phyloP scores from a whole-genome alignment of 1,139 yeast species.

The Hansenula sp. region DNA sequence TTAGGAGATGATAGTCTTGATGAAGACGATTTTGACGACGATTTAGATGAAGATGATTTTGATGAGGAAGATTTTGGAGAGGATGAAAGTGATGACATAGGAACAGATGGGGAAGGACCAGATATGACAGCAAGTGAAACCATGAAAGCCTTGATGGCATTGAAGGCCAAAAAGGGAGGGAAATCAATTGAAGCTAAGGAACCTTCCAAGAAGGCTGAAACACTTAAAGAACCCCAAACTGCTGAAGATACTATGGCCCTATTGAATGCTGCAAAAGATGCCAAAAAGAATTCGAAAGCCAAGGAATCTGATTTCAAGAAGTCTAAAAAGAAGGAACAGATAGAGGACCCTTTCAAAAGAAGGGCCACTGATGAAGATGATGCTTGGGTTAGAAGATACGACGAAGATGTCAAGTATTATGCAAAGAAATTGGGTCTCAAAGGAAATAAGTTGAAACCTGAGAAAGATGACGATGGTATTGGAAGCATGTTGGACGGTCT shows the following conservation, averaged over 20 bases:
- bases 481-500: slow-evolving; percentile 78
- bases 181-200: background rate
- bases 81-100: slow-evolving; percentile 7
- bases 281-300: slow-evolving; percentile 7
- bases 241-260: slow-evolving; percentile 34
- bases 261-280: slow-evolving; percentile 29
- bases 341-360: slow-evolving; percentile 15
- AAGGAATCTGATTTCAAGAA: background rate
- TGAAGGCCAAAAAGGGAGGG: slow-evolving; percentile 30
- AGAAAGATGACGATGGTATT: slow-evolving; percentile 56
- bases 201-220: slow-evolving; percentile 3
- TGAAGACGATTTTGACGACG: slow-evolving; percentile 13
- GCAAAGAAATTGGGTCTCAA: slow-evolving; percentile 79
- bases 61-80: slow-evolving; percentile 9
- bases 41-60: slow-evolving; percentile 20
- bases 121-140: slow-evolving; percentile 32
- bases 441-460: slow-evolving; percentile 41
- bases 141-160: slow-evolving; percentile 40
- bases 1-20: slow-evolving; percentile 11
- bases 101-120: slow-evolving; percentile 11
- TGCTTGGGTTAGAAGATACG: slow-evolving; percentile 55
- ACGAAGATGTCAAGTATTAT: slow-evolving; percentile 76
- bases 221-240: slow-evolving; percentile 4
- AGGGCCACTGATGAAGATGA: slow-evolving; percentile 37
- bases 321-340: slow-evolving; percentile 6